Evolutionary conservation across 2,329 filamentous ascomycete genomes (phyloP), one percentile per base, ranked within the genome.

Genomic region (Cytospora paraplurivora): DNA sequence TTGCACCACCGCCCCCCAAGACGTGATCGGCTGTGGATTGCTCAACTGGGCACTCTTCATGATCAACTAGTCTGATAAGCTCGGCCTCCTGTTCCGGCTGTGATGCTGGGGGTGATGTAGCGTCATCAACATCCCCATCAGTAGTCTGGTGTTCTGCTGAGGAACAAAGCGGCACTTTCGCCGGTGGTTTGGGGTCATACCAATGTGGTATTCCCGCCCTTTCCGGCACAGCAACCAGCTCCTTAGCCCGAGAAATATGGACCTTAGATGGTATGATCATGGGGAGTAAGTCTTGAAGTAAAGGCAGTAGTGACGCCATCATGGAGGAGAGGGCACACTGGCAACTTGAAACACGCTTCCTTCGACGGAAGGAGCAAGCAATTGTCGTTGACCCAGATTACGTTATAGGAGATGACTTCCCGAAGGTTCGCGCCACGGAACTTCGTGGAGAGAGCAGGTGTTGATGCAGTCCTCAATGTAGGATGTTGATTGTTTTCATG

Each of bases 231-330:
- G 64, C 7, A 10, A 19, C 19, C 47, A 66, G 17, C n/a, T 63
- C 56, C 27, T 32, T 34, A 41, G 79, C 77, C 66, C 78, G 80
- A 37, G 82, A 83, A 62, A 89, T 77, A 59, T 85, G 79, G n/a
- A 89, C 82, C n/a, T 78, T 74, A 4, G 80, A 77, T 2, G 84
- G 83, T 71, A 86, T 75, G 63, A 87, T 80, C 80, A 87, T 86
- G 64, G 84, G 84, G 56, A 87, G 74, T 56, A 87, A 75, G 68
- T 86, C 84, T 67, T 82, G 81, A 60, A 87, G 76, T 64, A 87
- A 72, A 34, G 84, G 82, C 35, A 87, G 72, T 11, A 87, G 72
- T 32, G 81, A 80, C 56, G 81, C 77, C 84, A 86, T 84, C 33
- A 44, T 62, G 37, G 60, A 27, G 27, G 27, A 27, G 2, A 27